Conservation (phyloP, 176 grass and related monocot genomes). For the Tillandsia leiboldiana region DNA sequence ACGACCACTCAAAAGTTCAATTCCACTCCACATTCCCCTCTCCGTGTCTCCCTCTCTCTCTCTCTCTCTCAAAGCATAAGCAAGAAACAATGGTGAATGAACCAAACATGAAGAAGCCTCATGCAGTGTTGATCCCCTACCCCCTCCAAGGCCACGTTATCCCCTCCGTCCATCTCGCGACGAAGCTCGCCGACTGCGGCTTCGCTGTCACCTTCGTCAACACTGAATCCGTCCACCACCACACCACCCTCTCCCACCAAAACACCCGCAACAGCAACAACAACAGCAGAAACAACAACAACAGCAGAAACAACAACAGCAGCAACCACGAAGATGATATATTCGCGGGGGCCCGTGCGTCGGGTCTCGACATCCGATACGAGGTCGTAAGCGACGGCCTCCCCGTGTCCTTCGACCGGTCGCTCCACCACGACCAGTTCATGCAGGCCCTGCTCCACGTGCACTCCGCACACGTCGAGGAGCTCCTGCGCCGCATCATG, state of each 20-base stretch:
- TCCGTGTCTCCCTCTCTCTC: background rate
- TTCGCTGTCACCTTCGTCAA: constrained; percentile 61
- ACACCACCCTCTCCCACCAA: constrained; percentile 12
- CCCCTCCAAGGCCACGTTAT: constrained; percentile 69
- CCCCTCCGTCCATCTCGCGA: constrained; percentile 48
- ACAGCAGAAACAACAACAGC: background rate
- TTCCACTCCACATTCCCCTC: background rate
- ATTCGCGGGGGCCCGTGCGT: constrained; percentile 15
- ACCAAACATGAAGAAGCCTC: constrained; percentile 19
- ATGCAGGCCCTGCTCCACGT: constrained; percentile 44
- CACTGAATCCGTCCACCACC: constrained; percentile 50
- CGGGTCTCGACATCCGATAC: constrained; percentile 40
- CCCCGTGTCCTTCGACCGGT: constrained; percentile 38
- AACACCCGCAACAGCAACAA: constrained; percentile 10
- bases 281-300: background rate
- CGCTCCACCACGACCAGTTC: constrained; percentile 49
- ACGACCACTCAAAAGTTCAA: background rate
- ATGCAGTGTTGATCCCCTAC: constrained; percentile 50
- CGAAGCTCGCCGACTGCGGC: constrained; percentile 25
- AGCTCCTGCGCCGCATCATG: constrained; percentile 42
- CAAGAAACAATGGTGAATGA: background rate
- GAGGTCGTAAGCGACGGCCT: constrained; percentile 51
- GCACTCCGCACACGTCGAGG: constrained; percentile 51
- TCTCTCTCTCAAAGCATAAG: background rate
- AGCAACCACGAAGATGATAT: constrained; percentile 14